Conservation (phyloP, 345 rosid genomes). For the Conringia planisiliqua region DNA sequence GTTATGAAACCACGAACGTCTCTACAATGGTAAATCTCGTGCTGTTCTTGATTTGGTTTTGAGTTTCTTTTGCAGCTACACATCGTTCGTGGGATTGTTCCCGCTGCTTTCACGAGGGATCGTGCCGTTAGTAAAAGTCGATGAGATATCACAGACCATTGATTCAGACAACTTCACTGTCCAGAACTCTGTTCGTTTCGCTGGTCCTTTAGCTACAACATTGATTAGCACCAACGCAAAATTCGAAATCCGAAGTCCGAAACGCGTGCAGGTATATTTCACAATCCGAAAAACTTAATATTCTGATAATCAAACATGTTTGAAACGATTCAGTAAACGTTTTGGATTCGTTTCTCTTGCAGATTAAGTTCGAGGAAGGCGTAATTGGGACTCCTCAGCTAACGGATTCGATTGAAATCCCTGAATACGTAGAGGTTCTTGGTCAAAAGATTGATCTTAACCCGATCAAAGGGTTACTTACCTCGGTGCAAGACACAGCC, state of each 20-base stretch:
- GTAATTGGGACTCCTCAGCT: slow-evolving; percentile 85
- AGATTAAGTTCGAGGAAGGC: slow-evolving; percentile 88
- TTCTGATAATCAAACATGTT: background rate
- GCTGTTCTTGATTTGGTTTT: background rate
- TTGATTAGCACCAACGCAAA: slow-evolving; percentile 81
- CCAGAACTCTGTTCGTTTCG: slow-evolving; percentile 68
- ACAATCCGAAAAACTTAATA: no score
- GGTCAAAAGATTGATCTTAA: slow-evolving; percentile 75
- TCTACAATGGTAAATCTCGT: background rate
- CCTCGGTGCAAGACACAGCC: slow-evolving; percentile 78
- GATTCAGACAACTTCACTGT: slow-evolving; percentile 79
- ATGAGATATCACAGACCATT: slow-evolving; percentile 89
- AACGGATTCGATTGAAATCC: slow-evolving; percentile 78
- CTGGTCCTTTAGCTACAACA: slow-evolving; percentile 77
- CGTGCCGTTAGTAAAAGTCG: slow-evolving; percentile 63
- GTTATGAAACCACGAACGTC: no score
- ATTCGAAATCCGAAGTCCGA: slow-evolving; percentile 85
- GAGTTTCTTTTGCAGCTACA: slow-evolving; percentile 52
- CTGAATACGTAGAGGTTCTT: slow-evolving; percentile 67
- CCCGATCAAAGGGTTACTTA: slow-evolving; percentile 62
- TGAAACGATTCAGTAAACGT: background rate
- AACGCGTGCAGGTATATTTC: slow-evolving; percentile 69
- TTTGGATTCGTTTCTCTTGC: background rate
- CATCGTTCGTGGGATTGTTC: slow-evolving; percentile 71
- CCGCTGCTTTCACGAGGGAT: slow-evolving; percentile 74